phyloP scores from a whole-genome alignment of 106 monocot species.

The Dendrobium officinale region DNA sequence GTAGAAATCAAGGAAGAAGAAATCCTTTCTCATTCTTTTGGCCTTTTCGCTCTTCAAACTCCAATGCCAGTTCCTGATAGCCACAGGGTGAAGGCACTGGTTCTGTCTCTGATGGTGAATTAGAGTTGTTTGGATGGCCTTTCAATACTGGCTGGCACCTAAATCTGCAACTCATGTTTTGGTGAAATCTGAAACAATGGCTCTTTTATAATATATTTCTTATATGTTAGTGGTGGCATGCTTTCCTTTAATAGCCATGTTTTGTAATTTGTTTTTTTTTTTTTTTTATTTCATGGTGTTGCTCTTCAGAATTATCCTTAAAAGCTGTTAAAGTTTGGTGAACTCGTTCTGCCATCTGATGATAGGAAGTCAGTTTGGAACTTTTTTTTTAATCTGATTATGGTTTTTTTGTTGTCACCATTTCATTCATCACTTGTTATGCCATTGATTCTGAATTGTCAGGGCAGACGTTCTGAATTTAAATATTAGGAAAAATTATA shows the following conservation, averaged over 20 bases:
- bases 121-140: background rate
- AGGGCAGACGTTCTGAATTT: background rate
- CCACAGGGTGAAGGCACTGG: background rate
- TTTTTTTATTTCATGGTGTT: background rate
- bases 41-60: constrained; percentile 50
- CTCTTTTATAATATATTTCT: background rate
- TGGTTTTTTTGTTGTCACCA: background rate
- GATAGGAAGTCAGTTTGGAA: background rate
- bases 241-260: background rate
- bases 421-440: background rate
- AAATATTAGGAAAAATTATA: background rate
- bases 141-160: background rate
- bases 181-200: background rate
- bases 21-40: constrained; percentile 53
- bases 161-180: background rate
- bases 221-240: background rate
- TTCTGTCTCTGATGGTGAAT: background rate
- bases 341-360: background rate
- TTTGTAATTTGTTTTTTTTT: background rate
- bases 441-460: background rate
- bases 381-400: background rate
- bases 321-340: background rate
- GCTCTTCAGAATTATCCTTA: background rate
- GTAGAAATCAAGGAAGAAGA: constrained; percentile 29
- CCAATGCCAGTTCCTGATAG: constrained; percentile 7